These are phyloP conservation scores for Acanthochlamys bracteata DNA, from an alignment of 106 monocot species.

Conservation along the genomic window DNA sequence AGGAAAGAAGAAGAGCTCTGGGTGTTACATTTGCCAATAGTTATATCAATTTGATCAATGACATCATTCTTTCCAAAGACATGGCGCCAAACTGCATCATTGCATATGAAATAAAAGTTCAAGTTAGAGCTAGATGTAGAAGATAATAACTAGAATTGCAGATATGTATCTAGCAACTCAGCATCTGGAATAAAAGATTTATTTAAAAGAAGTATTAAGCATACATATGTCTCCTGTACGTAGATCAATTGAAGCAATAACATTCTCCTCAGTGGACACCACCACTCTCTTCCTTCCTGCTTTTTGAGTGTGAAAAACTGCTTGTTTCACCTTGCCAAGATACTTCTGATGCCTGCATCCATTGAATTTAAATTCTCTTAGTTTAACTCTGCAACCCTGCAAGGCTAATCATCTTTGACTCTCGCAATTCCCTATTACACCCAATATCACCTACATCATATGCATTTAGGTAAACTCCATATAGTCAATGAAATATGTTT, in stretches of 20 bases:
- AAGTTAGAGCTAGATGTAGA: neutral
- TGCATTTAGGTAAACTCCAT: no score
- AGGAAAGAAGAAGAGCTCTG: constrained; percentile 2
- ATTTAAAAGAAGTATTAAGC: constrained; percentile 8
- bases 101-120: neutral
- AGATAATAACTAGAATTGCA: neutral
- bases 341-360: constrained; percentile 72
- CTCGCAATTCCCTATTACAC: no score
- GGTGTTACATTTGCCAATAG: constrained; percentile 87
- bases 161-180: no score
- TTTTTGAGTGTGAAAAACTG: constrained; percentile 91
- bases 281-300: constrained; percentile 85
- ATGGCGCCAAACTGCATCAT: constrained; percentile 88
- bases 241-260: constrained; percentile 91
- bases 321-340: constrained; percentile 90
- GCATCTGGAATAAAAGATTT: neutral
- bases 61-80: constrained; percentile 64
- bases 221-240: constrained; percentile 87
- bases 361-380: neutral
- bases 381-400: neutral
- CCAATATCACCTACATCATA: no score
- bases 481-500: no score
- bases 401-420: no score
- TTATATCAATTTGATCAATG: constrained; percentile 69
- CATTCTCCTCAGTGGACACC: constrained; percentile 88